Evolutionary conservation across 768 basidiomycete species (phyloP), one percentile per base, ranked within the genome.

Genomic region (Rhodosporidiobolus sp.): DNA sequence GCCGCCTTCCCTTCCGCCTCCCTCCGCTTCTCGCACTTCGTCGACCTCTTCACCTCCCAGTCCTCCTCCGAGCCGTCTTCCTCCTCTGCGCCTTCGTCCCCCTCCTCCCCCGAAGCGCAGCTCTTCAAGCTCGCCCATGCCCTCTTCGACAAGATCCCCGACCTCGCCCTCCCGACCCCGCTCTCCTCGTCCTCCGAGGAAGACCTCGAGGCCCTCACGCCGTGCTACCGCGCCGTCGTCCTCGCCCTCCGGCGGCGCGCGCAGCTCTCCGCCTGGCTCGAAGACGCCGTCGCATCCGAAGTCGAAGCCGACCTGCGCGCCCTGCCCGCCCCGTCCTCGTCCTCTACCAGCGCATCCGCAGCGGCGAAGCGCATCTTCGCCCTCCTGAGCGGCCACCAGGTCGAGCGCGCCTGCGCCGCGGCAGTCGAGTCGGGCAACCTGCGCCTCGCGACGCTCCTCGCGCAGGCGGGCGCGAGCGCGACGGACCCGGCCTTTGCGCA

Each of bases 81-180:
- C 76, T 83, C 84, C 12, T 87, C 89, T n/a, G n/a, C n/a, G n/a
- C n/a, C n/a, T n/a, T n/a, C 67, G 26, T 26, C 86, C 9, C 86
- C 95, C 76, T 83, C 84, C 12, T 87, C 89, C 0, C 86, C 86
- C 74, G 89, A 92, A 77, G 90, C 92, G 1, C 85, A 85, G 14
- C 80, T 97, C 49, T 97, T 94, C 83, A 88, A 90, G n/a, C 87
- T 98, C 1, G 94, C 91, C 5, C 86, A 86, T 28, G 91, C 91
- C 1, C 83, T 99, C 1, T 99, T 97, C 78, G 96, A 98, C 81
- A 85, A 86, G 28, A 85, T 95, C 59, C 50, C 63, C 28, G 86
- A 90, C 73, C 85, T 91, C 43, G 83, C 83, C 24, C 82, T 94
- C 0, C 85, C 83, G 30, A 82, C 82, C 30, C 60, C 38, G 19